These are phyloP conservation scores for Cordyceps javanica DNA, from an alignment of 2,329 filamentous ascomycete genomes.

Conservation along the genomic window DNA sequence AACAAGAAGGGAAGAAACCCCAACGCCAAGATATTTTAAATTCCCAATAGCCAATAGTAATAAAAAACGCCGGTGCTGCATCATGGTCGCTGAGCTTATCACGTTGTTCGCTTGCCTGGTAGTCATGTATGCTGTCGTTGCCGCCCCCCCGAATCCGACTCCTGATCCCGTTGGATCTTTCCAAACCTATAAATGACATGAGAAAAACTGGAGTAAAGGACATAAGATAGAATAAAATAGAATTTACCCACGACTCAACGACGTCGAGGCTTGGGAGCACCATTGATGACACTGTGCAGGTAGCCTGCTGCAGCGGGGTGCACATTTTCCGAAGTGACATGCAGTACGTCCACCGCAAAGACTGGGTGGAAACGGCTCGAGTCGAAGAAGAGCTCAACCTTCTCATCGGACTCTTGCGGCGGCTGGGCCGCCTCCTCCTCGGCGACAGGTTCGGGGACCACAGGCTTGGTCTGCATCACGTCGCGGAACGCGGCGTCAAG, in stretches of 20 bases:
- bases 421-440: background rate
- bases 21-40: no score
- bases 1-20: no score
- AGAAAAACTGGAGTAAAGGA: background rate
- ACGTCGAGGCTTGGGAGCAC: slow-evolving; percentile 5
- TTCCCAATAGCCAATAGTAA: background rate
- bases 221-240: background rate
- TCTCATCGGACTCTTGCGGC: background rate
- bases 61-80: background rate
- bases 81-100: background rate
- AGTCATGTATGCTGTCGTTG: background rate
- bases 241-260: background rate
- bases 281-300: slow-evolving; percentile 8
- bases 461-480: slow-evolving; percentile 10
- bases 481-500: slow-evolving; percentile 4
- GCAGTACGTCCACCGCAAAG: slow-evolving; percentile 8
- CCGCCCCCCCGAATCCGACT: background rate
- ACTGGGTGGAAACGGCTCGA: slow-evolving; percentile 2
- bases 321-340: background rate
- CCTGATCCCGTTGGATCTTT: background rate
- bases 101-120: background rate
- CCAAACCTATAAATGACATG: background rate
- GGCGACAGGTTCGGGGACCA: background rate
- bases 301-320: slow-evolving; percentile 11
- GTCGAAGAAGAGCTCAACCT: slow-evolving; percentile 8